phyloP scores from a whole-genome alignment of 176 grass and related monocot genomes.

The Alloteropsis semialata region DNA sequence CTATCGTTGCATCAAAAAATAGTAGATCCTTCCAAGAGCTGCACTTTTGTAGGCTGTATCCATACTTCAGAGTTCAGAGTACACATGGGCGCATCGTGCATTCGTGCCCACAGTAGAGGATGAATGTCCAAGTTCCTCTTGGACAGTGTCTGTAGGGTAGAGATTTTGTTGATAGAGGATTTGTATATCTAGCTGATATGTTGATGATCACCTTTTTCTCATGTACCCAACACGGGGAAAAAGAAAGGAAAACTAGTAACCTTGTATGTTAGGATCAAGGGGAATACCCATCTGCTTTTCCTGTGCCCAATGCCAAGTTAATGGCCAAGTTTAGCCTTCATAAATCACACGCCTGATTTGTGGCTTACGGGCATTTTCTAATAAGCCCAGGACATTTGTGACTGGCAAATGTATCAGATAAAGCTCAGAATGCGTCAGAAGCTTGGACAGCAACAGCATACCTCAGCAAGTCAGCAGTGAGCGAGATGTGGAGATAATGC shows the following conservation, averaged over 20 bases:
- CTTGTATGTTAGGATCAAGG: background rate
- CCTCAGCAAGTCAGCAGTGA: no score
- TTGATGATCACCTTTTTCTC: slow-evolving; percentile 6
- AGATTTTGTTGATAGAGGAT: slow-evolving; percentile 26
- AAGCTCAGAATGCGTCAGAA: background rate
- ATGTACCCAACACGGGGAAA: background rate
- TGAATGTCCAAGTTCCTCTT: slow-evolving; percentile 29
- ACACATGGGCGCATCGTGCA: slow-evolving; percentile 24
- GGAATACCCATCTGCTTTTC: background rate
- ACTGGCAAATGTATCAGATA: background rate
- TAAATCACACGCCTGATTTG: background rate
- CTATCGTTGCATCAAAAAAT: background rate
- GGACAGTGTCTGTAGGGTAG: slow-evolving; percentile 23
- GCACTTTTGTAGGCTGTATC: slow-evolving; percentile 27
- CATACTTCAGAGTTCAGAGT: slow-evolving; percentile 27
- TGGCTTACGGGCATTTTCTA: background rate
- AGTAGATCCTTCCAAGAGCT: slow-evolving; percentile 15
- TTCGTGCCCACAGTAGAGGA: slow-evolving; percentile 27
- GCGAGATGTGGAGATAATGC: background rate
- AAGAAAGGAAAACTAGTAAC: background rate
- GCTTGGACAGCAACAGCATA: background rate
- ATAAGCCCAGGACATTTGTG: background rate
- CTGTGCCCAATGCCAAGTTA: background rate
- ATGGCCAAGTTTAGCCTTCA: background rate
- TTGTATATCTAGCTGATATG: slow-evolving; percentile 27